Percentiles rank a stretch among this genome's conserved stretches.
These are phyloP conservation scores for Penicillium bialowiezense DNA, from an alignment of 495 filamentous ascomycete species.

Conservation along the genomic window DNA sequence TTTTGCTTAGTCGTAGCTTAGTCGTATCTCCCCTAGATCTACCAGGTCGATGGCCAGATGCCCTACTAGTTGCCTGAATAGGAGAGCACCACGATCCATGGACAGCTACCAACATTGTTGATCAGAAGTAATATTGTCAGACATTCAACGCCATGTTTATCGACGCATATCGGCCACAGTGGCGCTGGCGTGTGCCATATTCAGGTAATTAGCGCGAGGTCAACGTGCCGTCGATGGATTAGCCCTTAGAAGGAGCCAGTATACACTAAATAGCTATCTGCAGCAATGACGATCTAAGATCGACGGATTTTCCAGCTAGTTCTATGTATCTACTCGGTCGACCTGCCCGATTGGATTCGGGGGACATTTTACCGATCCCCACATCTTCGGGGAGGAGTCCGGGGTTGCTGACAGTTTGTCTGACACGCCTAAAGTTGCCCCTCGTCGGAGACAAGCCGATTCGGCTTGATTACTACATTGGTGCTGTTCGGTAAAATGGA, in stretches of 20 bases:
- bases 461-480: slow-evolving; percentile 1
- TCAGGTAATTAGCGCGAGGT: no score
- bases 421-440: slow-evolving; percentile 10
- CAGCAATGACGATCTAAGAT: background rate
- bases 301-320: slow-evolving; percentile 8
- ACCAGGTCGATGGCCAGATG: no score
- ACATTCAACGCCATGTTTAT: no score
- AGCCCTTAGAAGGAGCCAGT: background rate
- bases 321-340: slow-evolving; percentile 7
- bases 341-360: slow-evolving; percentile 7
- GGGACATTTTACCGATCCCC: slow-evolving; percentile 3
- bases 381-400: slow-evolving; percentile 5
- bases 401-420: slow-evolving; percentile 10
- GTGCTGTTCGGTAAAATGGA: slow-evolving; percentile 1
- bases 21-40: no score
- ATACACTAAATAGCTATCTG: background rate
- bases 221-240: no score
- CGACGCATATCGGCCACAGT: no score
- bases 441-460: slow-evolving; percentile 2
- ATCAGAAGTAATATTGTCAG: no score
- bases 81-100: no score
- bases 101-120: no score
- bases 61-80: no score
- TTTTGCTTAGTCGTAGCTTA: no score
- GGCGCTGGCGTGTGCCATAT: no score